Conservation (phyloP, 768 basidiomycete species). For the Rhizopogon sp. region DNA sequence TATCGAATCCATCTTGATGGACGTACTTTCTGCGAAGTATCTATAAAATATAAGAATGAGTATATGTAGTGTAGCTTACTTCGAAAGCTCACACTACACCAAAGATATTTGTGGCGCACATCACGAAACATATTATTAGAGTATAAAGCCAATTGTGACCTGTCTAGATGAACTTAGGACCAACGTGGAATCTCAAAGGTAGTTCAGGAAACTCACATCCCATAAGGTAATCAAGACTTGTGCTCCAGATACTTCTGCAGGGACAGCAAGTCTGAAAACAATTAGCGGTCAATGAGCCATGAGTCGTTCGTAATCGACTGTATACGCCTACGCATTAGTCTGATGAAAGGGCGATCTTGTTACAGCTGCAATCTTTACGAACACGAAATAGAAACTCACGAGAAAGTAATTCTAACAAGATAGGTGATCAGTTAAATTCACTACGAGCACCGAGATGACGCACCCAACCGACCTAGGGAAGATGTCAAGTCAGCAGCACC, state of each 20-base stretch:
- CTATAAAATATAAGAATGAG: slow-evolving; percentile 17
- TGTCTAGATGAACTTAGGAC: slow-evolving; percentile 22
- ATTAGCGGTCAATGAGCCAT: neutral
- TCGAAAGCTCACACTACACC: slow-evolving; percentile 46
- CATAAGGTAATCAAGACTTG: slow-evolving; percentile 70
- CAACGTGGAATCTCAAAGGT: neutral
- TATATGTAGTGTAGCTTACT: neutral
- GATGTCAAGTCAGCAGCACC: neutral
- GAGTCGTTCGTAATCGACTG: neutral
- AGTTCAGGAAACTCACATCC: slow-evolving; percentile 41
- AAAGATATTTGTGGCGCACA: slow-evolving; percentile 61
- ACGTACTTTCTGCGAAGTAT: slow-evolving; percentile 61
- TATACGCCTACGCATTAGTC: slow-evolving; percentile 1
- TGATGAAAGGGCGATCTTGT: neutral
- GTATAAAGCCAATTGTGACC: slow-evolving; percentile 53
- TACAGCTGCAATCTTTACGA: neutral
- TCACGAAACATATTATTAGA: slow-evolving; percentile 47
- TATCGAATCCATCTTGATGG: neutral
- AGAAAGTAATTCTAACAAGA: slow-evolving; percentile 50
- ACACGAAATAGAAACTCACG: slow-evolving; percentile 21
- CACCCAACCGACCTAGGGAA: slow-evolving; percentile 9
- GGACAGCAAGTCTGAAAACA: slow-evolving; percentile 30
- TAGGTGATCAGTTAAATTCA: slow-evolving; percentile 20
- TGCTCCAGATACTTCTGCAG: slow-evolving; percentile 70
- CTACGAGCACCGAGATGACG: neutral